These are phyloP conservation scores for Leccinum aurantiacum DNA, from an alignment of 768 basidiomycete species.

Conservation along the genomic window DNA sequence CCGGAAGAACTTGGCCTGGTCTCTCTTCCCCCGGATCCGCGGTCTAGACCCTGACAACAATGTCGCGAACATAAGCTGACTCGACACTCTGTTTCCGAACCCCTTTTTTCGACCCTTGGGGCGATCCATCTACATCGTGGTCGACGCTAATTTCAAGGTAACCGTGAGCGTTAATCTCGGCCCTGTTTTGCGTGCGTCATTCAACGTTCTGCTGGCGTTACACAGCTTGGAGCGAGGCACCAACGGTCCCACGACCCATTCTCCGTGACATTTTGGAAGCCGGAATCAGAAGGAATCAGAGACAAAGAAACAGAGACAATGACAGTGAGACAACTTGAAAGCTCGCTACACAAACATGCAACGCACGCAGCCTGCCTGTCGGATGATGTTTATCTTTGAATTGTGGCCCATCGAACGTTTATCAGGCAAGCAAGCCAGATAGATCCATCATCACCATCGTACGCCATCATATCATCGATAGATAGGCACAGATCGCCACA, in stretches of 20 bases:
- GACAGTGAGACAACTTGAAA: neutral
- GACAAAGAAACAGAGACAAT: neutral
- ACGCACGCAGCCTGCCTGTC: neutral
- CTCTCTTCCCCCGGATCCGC: neutral
- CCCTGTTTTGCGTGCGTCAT: neutral
- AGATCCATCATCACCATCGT: neutral
- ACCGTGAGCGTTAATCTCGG: neutral
- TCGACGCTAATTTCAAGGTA: neutral
- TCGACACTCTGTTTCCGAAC: neutral
- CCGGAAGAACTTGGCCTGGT: neutral
- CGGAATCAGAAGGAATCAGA: neutral
- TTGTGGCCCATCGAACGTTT: constrained; percentile 3
- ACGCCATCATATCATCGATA: neutral
- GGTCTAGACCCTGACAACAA: neutral
- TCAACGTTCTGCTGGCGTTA: neutral
- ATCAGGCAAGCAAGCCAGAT: constrained; percentile 10
- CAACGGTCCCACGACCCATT: neutral
- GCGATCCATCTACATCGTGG: neutral
- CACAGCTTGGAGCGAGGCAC: neutral
- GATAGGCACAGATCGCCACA: constrained; percentile 6
- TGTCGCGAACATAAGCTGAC: neutral
- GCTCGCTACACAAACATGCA: neutral
- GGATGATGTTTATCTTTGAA: constrained; percentile 5
- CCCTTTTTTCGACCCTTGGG: neutral
- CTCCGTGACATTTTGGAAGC: neutral